Evolutionary conservation across 441 rosid genomes (phyloP).

Genomic region (Populus hybrid): DNA sequence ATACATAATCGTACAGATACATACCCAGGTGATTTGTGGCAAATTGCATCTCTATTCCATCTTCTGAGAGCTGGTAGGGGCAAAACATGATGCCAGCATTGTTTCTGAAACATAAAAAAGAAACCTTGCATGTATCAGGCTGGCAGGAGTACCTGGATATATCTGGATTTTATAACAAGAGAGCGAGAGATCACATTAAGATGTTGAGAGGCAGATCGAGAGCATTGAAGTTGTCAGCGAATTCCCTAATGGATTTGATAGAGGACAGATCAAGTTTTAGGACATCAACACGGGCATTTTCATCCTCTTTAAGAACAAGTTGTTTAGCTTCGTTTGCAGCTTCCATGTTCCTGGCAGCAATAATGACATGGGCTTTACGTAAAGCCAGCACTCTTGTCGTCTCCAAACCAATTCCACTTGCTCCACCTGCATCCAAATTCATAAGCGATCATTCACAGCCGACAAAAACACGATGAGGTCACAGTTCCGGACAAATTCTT

Average conservation of each 20-base stretch:
- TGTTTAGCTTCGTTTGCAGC: slow-evolving; percentile 65
- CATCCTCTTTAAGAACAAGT: slow-evolving; percentile 30
- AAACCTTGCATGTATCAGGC: not conserved
- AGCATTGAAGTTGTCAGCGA: slow-evolving; percentile 44
- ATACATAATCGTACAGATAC: not conserved
- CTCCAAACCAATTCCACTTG: slow-evolving; percentile 88
- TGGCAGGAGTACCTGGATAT: not conserved
- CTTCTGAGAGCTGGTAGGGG: slow-evolving; percentile 70
- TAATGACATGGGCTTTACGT: slow-evolving; percentile 64
- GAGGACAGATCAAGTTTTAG: slow-evolving; percentile 63
- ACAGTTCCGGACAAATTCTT: no score
- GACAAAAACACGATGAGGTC: no score
- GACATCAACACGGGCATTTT: slow-evolving; percentile 47
- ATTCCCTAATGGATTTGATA: slow-evolving; percentile 47
- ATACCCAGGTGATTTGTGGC: slow-evolving; percentile 79
- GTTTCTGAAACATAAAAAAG: slow-evolving; percentile 43
- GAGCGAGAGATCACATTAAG: slow-evolving; percentile 46
- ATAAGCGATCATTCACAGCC: not conserved
- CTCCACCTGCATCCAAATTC: slow-evolving; percentile 55
- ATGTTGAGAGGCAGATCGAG: slow-evolving; percentile 68
- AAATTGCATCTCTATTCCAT: slow-evolving; percentile 72
- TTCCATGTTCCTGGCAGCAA: slow-evolving; percentile 76
- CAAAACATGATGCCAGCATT: slow-evolving; percentile 91
- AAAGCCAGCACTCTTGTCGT: slow-evolving; percentile 76
- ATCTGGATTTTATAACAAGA: not conserved